These are phyloP conservation scores for Isabelozyma rhagii DNA, from an alignment of 805 yeast species.

Conservation along the genomic window DNA sequence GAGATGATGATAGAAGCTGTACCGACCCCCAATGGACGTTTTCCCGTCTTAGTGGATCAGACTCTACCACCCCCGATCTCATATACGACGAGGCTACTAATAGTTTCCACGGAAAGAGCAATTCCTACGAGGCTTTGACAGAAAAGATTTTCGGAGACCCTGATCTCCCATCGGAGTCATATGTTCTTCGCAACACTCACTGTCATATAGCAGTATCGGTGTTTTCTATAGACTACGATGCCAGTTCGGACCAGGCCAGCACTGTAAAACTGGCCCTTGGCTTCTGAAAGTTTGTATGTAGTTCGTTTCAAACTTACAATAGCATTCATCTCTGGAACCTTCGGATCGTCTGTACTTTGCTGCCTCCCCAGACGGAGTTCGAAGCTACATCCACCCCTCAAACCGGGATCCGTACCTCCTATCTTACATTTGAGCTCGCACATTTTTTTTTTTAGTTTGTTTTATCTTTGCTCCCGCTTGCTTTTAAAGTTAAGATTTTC, in stretches of 20 bases:
- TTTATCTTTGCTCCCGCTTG: no score
- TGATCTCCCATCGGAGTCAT: conserved; percentile 41
- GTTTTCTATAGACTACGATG: conserved; percentile 49
- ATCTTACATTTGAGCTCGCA: no score
- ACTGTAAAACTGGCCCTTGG: conserved; percentile 6
- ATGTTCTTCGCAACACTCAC: conserved; percentile 20
- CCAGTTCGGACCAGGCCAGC: conserved; percentile 16
- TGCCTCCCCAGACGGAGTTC: no score
- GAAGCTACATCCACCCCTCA: no score
- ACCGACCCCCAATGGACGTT: conserved; percentile 38
- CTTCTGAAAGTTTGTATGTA: background rate
- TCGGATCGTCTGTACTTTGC: no score
- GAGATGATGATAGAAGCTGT: conserved; percentile 39
- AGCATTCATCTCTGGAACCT: no score
- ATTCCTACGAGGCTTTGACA: conserved; percentile 14
- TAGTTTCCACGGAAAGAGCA: conserved; percentile 12
- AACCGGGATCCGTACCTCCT: no score
- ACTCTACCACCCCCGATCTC: conserved; percentile 27
- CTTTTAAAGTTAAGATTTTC: background rate
- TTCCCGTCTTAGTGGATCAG: conserved; percentile 47
- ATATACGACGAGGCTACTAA: conserved; percentile 40
- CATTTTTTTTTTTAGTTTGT: no score
- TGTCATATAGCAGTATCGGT: conserved; percentile 46
- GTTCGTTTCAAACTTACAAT: background rate
- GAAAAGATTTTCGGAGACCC: conserved; percentile 42